Evolutionary conservation across 345 rosid genomes (phyloP).

Genomic region (Pseudoturritis turrita): DNA sequence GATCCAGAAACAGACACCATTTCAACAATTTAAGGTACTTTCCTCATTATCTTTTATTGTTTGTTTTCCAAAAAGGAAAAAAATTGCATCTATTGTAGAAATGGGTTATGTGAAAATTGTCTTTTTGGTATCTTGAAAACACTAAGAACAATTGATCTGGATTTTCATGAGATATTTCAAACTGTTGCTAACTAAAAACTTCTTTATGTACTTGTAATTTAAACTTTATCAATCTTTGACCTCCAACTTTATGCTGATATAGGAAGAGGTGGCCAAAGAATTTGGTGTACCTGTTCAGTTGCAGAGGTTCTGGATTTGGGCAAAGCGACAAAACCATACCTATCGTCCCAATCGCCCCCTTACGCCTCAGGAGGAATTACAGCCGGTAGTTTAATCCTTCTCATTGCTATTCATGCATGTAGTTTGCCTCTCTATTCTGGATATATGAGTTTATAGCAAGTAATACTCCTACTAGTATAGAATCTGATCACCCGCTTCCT

Average conservation of each 20-base stretch:
- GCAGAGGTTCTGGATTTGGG: slow-evolving; percentile 97
- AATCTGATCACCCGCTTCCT: not conserved
- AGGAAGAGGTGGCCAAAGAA: slow-evolving; percentile 97
- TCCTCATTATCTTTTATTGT: not conserved
- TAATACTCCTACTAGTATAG: not conserved
- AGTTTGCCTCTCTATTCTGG: not conserved
- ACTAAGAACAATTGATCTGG: not conserved
- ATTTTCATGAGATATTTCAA: not conserved
- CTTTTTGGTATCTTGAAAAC: not conserved
- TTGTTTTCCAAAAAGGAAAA: not conserved
- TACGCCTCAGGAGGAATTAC: slow-evolving; percentile 70
- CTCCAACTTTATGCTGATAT: slow-evolving; percentile 16
- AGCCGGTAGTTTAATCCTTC: slow-evolving; percentile 44
- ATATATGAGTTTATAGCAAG: not conserved
- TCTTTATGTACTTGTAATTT: not conserved
- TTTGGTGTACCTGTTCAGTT: slow-evolving; percentile 76
- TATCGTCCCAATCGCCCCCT: slow-evolving; percentile 87
- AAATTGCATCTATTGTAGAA: not conserved
- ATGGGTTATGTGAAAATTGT: not conserved
- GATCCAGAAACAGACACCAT: slow-evolving; percentile 75
- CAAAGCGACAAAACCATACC: slow-evolving; percentile 92
- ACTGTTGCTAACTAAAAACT: not conserved
- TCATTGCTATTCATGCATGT: not conserved
- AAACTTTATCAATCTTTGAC: slow-evolving; percentile 1
- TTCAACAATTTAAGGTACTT: slow-evolving; percentile 75